Base-by-base conservation (phyloP, 129 eudicot genomes). In the Chrysanthemum makinoi region DNA sequence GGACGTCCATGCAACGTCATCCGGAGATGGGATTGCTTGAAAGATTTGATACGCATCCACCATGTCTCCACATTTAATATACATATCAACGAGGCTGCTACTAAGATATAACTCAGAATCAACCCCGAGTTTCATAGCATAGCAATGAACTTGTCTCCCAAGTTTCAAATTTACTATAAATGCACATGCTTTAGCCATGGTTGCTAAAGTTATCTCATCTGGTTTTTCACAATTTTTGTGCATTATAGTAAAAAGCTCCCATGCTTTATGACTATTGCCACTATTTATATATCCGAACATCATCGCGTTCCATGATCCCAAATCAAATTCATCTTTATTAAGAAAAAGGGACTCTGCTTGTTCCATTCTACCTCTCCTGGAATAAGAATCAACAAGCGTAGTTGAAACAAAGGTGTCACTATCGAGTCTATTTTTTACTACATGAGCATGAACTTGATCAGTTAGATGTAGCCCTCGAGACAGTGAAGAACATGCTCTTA, bases 261-360 rank as follows among this genome's bases (percentile, higher is more conserved):
- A 69, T 66, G 88, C 82, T 77, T 65, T 77, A 66, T 30, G 57
- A 60, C 71, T 44, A 73, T 84, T 33, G 10, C 80, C 68, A n/a
- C 82, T 50, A 20, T 53, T 70, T 69, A 84, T 66, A 65, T 47
- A 84, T 51, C 82, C 85, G 70, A 70, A 77, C 60, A 80, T 65
- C 78, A 84, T 57, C n/a, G 85, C 80, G 52, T 84, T 84, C 82
- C 78, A 84, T 60, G 81, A 73, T 12, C 85, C 88, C 64, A 70
- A 57, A 80, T 74, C 85, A 50, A 77, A 77, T 22, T 65, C 78
- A 49, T 59, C 80, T 77, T 73, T 74, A 62, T 74, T 53, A 16
- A 53, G 59, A 59, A 77, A 72, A 70, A 84, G 22, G 8, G 19
- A 64, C 74, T 84, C 83, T 2, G 88, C 85, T 64, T 84, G 75